Evolutionary conservation across 805 yeast genomes (phyloP).

Genomic region (Monosporozyma yasuniensis): DNA sequence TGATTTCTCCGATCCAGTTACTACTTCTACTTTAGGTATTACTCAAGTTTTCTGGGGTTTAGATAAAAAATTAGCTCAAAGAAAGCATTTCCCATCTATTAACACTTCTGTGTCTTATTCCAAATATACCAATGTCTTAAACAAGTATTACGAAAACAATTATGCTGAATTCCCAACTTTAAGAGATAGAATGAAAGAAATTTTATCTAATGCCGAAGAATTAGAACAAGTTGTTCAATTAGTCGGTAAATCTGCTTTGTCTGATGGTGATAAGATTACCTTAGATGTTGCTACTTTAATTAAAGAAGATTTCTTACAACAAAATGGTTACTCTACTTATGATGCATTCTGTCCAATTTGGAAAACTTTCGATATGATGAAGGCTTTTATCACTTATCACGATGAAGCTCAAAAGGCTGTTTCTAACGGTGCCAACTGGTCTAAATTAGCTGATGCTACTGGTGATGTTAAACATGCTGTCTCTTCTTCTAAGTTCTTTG

Average conservation of each 20-base stretch:
- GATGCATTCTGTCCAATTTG: constrained; percentile 99
- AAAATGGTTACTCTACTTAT: constrained; percentile 96
- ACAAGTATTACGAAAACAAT: constrained; percentile 73
- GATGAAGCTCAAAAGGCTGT: constrained; percentile 98
- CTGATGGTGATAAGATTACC: constrained; percentile 94
- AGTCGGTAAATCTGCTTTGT: constrained; percentile 96
- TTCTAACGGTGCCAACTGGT: constrained; percentile 89
- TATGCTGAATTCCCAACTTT: constrained; percentile 86
- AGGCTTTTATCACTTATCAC: constrained; percentile 78
- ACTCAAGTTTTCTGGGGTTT: constrained; percentile 99
- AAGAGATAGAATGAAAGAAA: constrained; percentile 90
- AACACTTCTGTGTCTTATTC: constrained; percentile 95
- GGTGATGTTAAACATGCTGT: constrained; percentile 87
- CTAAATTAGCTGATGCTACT: constrained; percentile 81
- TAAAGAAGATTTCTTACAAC: constrained; percentile 98
- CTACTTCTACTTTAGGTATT: constrained; percentile 96
- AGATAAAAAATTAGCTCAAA: constrained; percentile 97
- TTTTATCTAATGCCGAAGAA: constrained; percentile 94
- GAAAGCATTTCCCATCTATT: constrained; percentile 99
- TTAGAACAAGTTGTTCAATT: constrained; percentile 98
- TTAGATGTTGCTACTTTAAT: constrained; percentile 85
- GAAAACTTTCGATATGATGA: constrained; percentile 99
- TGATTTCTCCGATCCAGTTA: constrained; percentile 99
- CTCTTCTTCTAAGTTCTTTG: constrained; percentile 89
- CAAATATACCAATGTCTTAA: constrained; percentile 82